Evolutionary conservation across 2,329 filamentous ascomycete genomes (phyloP).

Genomic region (Fusarium setosum): DNA sequence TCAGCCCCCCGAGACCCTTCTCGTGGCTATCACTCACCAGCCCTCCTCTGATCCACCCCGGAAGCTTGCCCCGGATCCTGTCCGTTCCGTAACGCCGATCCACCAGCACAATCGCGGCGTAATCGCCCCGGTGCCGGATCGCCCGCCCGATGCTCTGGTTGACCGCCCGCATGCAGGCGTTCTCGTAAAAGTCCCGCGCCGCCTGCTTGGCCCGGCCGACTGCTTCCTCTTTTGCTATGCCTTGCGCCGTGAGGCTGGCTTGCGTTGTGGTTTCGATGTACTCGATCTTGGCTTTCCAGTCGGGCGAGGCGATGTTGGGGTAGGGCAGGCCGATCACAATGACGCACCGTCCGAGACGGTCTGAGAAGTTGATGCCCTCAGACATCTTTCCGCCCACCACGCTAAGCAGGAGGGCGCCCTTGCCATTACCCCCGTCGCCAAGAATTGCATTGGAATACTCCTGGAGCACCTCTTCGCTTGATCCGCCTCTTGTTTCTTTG

Average conservation of each 20-base stretch:
- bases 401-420: slow-evolving; percentile 85
- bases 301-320: slow-evolving; percentile 87
- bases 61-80: slow-evolving; percentile 82
- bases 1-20: slow-evolving; percentile 66
- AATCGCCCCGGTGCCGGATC: slow-evolving; percentile 88
- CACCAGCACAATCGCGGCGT: slow-evolving; percentile 88
- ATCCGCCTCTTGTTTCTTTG: slow-evolving; percentile 63
- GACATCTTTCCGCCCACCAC: slow-evolving; percentile 96
- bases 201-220: slow-evolving; percentile 60
- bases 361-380: slow-evolving; percentile 98
- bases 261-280: slow-evolving; percentile 78
- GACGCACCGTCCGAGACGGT: slow-evolving; percentile 88
- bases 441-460: slow-evolving; percentile 79
- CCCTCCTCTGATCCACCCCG: slow-evolving; percentile 86
- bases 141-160: slow-evolving; percentile 96
- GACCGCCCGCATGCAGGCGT: slow-evolving; percentile 94
- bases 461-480: slow-evolving; percentile 76
- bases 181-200: slow-evolving; percentile 88
- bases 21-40: slow-evolving; percentile 64
- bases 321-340: slow-evolving; percentile 94
- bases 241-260: slow-evolving; percentile 46
- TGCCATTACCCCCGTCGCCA: slow-evolving; percentile 47
- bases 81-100: slow-evolving; percentile 82
- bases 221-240: slow-evolving; percentile 41
- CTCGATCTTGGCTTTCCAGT: slow-evolving; percentile 93